phyloP scores from a whole-genome alignment of 305 asterid genomes.

The Caryopteris hybrid region DNA sequence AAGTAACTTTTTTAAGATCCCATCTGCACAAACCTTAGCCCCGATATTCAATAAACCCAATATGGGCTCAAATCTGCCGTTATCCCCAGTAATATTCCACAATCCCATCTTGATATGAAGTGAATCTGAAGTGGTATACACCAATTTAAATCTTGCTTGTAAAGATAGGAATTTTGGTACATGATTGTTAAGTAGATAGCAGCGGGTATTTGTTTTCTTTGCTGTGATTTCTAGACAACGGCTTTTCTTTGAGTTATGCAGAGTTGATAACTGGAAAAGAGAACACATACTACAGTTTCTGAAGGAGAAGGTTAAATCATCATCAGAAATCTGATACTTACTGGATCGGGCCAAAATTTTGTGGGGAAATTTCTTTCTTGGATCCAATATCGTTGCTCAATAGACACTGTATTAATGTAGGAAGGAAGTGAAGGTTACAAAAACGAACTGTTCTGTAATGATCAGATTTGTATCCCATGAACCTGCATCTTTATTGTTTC shows the following conservation, averaged over 20 bases:
- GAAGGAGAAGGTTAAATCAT: constrained; percentile 23
- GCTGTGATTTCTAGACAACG: neutral
- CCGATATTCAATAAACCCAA: too few species aligned
- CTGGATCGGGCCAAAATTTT: too few species aligned
- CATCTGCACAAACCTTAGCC: too few species aligned
- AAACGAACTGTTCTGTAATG: neutral
- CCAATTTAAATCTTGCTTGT: too few species aligned
- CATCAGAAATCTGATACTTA: constrained; percentile 3
- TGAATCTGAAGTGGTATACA: too few species aligned
- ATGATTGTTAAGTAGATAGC: too few species aligned
- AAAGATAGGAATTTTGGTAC: too few species aligned
- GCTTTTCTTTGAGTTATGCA: neutral
- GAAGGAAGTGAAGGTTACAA: too few species aligned
- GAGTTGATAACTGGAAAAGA: constrained; percentile 26
- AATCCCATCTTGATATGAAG: too few species aligned
- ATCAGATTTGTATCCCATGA: neutral
- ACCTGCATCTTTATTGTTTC: neutral
- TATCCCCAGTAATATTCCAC: too few species aligned
- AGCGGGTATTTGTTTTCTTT: neutral
- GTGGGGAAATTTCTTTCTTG: neutral
- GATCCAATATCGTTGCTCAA: neutral
- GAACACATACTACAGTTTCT: constrained; percentile 22
- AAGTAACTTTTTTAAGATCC: too few species aligned
- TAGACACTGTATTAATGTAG: neutral
- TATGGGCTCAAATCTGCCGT: too few species aligned